phyloP scores from a whole-genome alignment of 78 protist species.

The Tieghemostelium lacteum region DNA sequence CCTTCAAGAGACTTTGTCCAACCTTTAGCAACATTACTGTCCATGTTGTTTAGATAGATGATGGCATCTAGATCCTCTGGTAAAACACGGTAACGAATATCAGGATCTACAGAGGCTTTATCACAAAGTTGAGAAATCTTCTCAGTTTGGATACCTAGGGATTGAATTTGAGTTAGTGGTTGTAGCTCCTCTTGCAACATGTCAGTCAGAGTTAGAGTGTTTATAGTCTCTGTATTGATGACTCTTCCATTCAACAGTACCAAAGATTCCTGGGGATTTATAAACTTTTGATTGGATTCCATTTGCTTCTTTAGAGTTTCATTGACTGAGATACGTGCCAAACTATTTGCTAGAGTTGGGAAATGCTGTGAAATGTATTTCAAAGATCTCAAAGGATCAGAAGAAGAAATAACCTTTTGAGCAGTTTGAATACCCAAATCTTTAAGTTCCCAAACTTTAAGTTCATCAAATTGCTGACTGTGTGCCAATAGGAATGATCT shows the following conservation, averaged over 20 bases:
- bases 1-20: background rate
- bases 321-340: slow-evolving; percentile 25
- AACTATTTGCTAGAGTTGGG: slow-evolving; percentile 42
- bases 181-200: background rate
- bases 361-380: slow-evolving; percentile 44
- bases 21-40: too few species aligned
- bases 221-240: background rate
- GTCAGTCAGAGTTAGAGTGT: background rate
- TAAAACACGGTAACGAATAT: background rate
- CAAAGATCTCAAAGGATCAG: slow-evolving; percentile 56
- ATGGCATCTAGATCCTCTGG: background rate
- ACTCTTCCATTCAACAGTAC: slow-evolving; percentile 28
- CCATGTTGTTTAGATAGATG: background rate
- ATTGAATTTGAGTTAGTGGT: background rate
- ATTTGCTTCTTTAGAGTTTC: slow-evolving; percentile 19
- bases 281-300: slow-evolving; percentile 16
- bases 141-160: background rate
- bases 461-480: slow-evolving; percentile 26
- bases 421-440: slow-evolving; percentile 79
- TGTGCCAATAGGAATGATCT: slow-evolving; percentile 50
- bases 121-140: background rate
- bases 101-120: background rate
- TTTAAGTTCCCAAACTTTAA: slow-evolving; percentile 71
- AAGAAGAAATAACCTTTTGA: slow-evolving; percentile 39
- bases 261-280: background rate